Evolutionary conservation across 2,329 filamentous ascomycete species (phyloP), one percentile per base, ranked within the genome.

Genomic region (Phoma herbarum): DNA sequence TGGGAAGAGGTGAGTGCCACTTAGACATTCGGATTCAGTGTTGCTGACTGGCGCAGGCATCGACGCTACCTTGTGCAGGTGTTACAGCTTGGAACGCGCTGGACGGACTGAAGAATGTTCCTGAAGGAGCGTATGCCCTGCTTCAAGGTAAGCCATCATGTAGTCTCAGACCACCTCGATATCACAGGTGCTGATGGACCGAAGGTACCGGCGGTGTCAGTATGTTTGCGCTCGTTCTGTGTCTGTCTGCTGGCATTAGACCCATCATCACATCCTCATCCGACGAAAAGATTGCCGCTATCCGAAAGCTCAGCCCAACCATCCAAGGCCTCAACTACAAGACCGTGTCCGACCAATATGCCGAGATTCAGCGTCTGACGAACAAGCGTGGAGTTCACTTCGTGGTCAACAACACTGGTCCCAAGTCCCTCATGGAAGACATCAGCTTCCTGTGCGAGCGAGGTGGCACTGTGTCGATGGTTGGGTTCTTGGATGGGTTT

Each of bases 211-310:
- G 78, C 0, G 82, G 82, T 67, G 74, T 76, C 54, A 76, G 69
- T 25, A 69, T 77, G 57, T 73, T 74, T 33, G 65, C 74, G 4
- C 65, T 74, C 4, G 42, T 67, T 0, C 22, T 75, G 4, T 69
- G 66, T 23, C 28, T 75, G 2, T 66, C 70, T 1, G 70, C 69
- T 0, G 68, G 68, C 4, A 72, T 74, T 47, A 52, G 26, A 5
- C 68, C 88, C 1, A 85, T 89, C 47, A 83, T 87, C 1, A 89
- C 86, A 0, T 88, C 86, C 0, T 86, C 83, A 0, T 84, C 82
- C 0, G 78, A 83, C 8, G 74, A 77, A 1, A 88, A 88, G 68
- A 79, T 81, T 0, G 72, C 80, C 25, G 76, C 74, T 9, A 75
- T 88, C n/a, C 79, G 85, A 31, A 59, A 62, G n/a, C 25, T 71